Conservation (phyloP, 345 rosid genomes). For the Lumnitzera racemosa region DNA sequence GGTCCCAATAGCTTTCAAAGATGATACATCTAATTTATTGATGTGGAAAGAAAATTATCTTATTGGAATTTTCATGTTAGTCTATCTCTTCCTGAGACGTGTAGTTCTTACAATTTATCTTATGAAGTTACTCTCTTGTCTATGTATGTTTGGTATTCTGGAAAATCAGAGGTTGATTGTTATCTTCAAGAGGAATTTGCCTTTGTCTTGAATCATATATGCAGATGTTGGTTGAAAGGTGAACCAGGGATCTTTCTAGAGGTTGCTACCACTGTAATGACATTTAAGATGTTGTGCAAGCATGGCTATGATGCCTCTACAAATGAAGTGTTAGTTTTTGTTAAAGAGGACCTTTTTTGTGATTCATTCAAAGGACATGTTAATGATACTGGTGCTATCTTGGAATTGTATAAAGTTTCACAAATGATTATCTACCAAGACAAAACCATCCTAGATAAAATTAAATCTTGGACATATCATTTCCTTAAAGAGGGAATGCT, state of each 20-base stretch:
- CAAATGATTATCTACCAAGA: conserved; percentile 39
- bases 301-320: conserved; percentile 66
- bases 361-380: conserved; percentile 50
- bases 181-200: conserved; percentile 55
- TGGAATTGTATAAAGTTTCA: conserved; percentile 65
- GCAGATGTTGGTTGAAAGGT: conserved; percentile 72
- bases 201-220: conserved; percentile 42
- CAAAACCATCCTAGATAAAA: conserved; percentile 41
- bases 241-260: conserved; percentile 64
- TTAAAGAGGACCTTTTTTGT: conserved; percentile 43
- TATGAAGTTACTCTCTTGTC: conserved; percentile 42
- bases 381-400: conserved; percentile 36
- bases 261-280: conserved; percentile 53
- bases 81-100: no score
- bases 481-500: conserved; percentile 43
- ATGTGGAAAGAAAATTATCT: no score
- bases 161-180: conserved; percentile 57
- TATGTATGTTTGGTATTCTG: conserved; percentile 48
- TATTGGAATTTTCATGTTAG: no score
- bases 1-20: no score
- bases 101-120: conserved; percentile 78
- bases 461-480: conserved; percentile 42
- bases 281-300: conserved; percentile 58
- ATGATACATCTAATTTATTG: no score
- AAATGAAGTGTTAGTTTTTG: conserved; percentile 45